Evolutionary conservation across 2,329 filamentous ascomycete genomes (phyloP).

Genomic region (Camillea tinctor): DNA sequence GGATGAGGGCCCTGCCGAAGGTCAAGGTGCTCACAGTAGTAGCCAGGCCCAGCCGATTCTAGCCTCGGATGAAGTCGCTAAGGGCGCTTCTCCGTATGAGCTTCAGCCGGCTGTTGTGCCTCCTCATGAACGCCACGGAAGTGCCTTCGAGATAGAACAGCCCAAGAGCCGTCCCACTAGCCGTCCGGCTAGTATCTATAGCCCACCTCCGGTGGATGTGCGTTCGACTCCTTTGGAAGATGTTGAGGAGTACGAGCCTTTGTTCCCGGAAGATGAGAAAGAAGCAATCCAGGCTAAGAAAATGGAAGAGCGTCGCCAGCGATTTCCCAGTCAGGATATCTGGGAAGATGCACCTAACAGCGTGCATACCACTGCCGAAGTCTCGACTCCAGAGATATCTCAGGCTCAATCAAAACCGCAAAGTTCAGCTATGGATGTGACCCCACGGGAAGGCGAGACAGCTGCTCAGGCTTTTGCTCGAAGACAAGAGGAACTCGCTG

Average conservation of each 20-base stretch:
- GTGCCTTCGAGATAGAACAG: conserved; percentile 54
- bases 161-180: conserved; percentile 64
- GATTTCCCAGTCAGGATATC: conserved; percentile 91
- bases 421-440: conserved; percentile 35
- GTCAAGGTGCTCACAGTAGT: conserved; percentile 54
- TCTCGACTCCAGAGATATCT: conserved; percentile 73
- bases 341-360: conserved; percentile 97
- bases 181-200: conserved; percentile 62
- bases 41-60: conserved; percentile 77
- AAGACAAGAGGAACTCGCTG: conserved; percentile 63
- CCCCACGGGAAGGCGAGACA: conserved; percentile 48
- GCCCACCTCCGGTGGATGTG: conserved; percentile 53
- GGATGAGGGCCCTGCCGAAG: conserved; percentile 48
- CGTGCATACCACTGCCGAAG: conserved; percentile 74
- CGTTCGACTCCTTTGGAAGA: conserved; percentile 74
- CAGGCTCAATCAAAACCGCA: conserved; percentile 42
- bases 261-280: conserved; percentile 79
- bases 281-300: conserved; percentile 43
- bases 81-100: conserved; percentile 65
- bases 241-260: conserved; percentile 89
- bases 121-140: conserved; percentile 61
- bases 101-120: conserved; percentile 83
- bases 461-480: conserved; percentile 65
- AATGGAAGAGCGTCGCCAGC: conserved; percentile 57
- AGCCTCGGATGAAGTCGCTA: conserved; percentile 81